Base-by-base conservation (phyloP, 2,329 filamentous ascomycete species). In the Lasiodiplodia sp. region DNA sequence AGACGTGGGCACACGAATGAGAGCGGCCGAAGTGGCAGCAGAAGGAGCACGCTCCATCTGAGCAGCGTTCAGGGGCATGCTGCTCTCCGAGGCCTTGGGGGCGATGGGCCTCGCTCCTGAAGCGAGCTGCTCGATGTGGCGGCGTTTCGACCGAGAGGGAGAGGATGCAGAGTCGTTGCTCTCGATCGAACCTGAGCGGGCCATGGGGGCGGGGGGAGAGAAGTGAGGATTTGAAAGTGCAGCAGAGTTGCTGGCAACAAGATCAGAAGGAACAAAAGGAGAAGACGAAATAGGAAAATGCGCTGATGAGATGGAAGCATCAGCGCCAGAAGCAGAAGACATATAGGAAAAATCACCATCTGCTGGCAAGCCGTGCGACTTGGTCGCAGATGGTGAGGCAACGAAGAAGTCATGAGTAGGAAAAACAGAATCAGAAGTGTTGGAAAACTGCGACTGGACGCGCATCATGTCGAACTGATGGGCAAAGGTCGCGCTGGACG, bases 41-140 rank as follows among this genome's bases (percentile, higher is more conserved):
- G 69, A 38, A 4, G 38, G 49, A 66, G 75, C 70, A 68, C 69
- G 75, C 74, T 68, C 78, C 63, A 66, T 66, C 31, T 66, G 49
- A 25, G 51, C 51, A 12, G 49, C 44, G 51, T n/a, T 47, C 34
- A 44, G 55, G 47, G 31, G 31, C 16, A 49, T 21, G 40, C 40
- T 34, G 14, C 23, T 40, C 72, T 57, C 77, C 73, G 70, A 67
- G 38, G 80, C 78, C 49, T 87, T 82, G 70, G 83, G 85, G 31
- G 84, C 84, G 71, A 88, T 83, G 60, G 80, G 84, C 67, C 85
- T 81, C 69, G 82, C 76, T 53, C 80, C 82, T 71, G 83, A 81
- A 69, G 82, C 80, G 51, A 83, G 79, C 72, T 85, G 82, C 73
- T 86, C 83, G 72, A 83, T 80, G 60, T 83, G 80, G 71, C 83